Conservation (phyloP, 768 basidiomycete genomes). For the Coprinopsis marcescibilis region DNA sequence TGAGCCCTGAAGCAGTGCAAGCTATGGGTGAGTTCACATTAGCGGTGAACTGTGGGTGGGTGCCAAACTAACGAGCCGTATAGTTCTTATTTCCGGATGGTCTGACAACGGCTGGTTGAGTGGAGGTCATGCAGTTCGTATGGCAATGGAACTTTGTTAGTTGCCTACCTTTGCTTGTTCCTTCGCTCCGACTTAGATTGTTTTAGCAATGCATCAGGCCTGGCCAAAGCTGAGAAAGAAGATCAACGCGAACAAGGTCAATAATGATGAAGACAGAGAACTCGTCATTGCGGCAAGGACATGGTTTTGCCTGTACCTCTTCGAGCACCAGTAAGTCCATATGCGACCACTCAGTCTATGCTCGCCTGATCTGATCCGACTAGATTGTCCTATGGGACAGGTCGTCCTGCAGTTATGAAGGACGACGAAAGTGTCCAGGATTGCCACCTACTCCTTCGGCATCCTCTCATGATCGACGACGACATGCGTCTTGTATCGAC, state of each 20-base stretch:
- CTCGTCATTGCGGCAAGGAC: slow-evolving; percentile 79
- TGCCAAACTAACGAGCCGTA: slow-evolving; percentile 8
- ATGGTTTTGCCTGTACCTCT: slow-evolving; percentile 92
- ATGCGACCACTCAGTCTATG: background rate
- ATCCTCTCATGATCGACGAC: slow-evolving; percentile 86
- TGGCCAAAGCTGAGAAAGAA: slow-evolving; percentile 79
- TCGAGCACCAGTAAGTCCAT: slow-evolving; percentile 80
- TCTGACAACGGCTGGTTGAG: slow-evolving; percentile 95
- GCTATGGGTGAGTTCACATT: slow-evolving; percentile 70
- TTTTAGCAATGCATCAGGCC: slow-evolving; percentile 79
- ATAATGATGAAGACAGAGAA: slow-evolving; percentile 61
- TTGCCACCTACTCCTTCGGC: slow-evolving; percentile 73
- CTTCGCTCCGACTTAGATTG: background rate
- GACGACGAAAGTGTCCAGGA: slow-evolving; percentile 89
- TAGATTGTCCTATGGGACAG: slow-evolving; percentile 92
- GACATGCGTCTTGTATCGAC: slow-evolving; percentile 95
- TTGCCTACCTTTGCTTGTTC: slow-evolving; percentile 7
- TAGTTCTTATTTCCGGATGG: slow-evolving; percentile 90
- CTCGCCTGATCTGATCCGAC: background rate
- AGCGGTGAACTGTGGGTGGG: background rate
- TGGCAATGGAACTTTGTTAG: slow-evolving; percentile 92
- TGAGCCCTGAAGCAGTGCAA: slow-evolving; percentile 83
- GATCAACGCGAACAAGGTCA: slow-evolving; percentile 64
- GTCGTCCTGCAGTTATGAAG: slow-evolving; percentile 86
- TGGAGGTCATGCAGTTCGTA: slow-evolving; percentile 92